Percentiles rank a stretch among this genome's conserved stretches.
Evolutionary conservation across 2,329 filamentous ascomycete species (phyloP).

Genomic region (Apiospora sp.): DNA sequence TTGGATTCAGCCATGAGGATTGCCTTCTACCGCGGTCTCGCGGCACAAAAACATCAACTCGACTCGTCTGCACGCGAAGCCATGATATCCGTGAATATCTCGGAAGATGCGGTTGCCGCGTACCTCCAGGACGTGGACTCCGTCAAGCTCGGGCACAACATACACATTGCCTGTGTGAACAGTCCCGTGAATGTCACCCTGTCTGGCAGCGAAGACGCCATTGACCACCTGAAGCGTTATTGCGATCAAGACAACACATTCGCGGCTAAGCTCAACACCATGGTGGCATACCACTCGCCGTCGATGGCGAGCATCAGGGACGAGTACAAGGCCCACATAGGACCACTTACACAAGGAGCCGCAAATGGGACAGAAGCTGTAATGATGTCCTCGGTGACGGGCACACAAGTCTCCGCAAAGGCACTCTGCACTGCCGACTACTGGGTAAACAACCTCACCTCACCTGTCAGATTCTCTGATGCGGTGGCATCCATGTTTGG

Average conservation of each 20-base stretch:
- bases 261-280: constrained; percentile 48
- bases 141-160: constrained; percentile 32
- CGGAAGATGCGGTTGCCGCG: not conserved
- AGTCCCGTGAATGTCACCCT: constrained; percentile 40
- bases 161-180: constrained; percentile 41
- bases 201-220: constrained; percentile 39
- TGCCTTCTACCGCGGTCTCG: constrained; percentile 39
- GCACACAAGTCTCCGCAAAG: not conserved
- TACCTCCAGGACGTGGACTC: constrained; percentile 16
- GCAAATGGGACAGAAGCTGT: no score
- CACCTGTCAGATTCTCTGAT: constrained; percentile 18
- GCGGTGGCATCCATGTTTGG: not conserved
- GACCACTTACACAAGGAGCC: no score
- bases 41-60: constrained; percentile 33
- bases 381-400: constrained; percentile 24
- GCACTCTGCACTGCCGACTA: not conserved
- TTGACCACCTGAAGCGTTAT: constrained; percentile 39
- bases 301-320: no score
- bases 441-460: constrained; percentile 22
- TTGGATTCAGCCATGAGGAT: constrained; percentile 41
- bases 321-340: no score
- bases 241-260: constrained; percentile 40
- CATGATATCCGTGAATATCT: constrained; percentile 39
- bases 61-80: constrained; percentile 6
- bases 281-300: constrained; percentile 51